Percentiles rank a stretch among this genome's conserved stretches.
Evolutionary conservation across 805 yeast genomes (phyloP).

Genomic region (Saturnispora gosingensis): DNA sequence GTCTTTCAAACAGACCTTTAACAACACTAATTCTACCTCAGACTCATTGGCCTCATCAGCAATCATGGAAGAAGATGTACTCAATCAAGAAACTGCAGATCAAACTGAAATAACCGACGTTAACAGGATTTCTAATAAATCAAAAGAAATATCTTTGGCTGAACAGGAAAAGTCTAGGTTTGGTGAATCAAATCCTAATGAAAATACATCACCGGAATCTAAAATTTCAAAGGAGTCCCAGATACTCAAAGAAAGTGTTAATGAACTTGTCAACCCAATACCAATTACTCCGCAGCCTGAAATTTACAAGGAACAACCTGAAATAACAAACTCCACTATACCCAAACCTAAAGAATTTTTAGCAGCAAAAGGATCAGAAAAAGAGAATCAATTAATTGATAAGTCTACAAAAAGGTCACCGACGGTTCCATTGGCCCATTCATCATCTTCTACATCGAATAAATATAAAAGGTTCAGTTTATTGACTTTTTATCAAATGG

Average conservation of each 20-base stretch:
- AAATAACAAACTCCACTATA: background rate
- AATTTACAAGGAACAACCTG: background rate
- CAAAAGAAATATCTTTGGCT: slow-evolving; percentile 21
- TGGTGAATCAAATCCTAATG: background rate
- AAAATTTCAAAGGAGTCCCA: slow-evolving; percentile 1
- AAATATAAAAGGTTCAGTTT: slow-evolving; percentile 28
- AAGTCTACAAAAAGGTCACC: background rate
- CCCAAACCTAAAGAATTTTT: background rate
- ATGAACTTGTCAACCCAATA: slow-evolving; percentile 2
- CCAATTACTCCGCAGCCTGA: background rate
- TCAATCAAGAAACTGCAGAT: slow-evolving; percentile 10
- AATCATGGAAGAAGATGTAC: slow-evolving; percentile 19
- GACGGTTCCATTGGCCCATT: background rate
- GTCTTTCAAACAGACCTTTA: slow-evolving; percentile 10
- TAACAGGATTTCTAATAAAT: slow-evolving; percentile 27
- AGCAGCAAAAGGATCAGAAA: slow-evolving; percentile 1
- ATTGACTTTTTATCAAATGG: slow-evolving; percentile 23
- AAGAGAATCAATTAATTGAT: slow-evolving; percentile 1
- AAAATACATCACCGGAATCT: background rate
- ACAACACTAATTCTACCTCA: slow-evolving; percentile 10
- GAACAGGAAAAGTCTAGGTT: background rate
- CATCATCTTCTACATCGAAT: background rate
- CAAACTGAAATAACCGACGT: slow-evolving; percentile 24
- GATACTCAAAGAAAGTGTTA: slow-evolving; percentile 1
- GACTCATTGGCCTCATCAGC: slow-evolving; percentile 23